These are phyloP conservation scores for Aurinia saxatilis DNA, from an alignment of 345 rosid genomes.

Conservation along the genomic window DNA sequence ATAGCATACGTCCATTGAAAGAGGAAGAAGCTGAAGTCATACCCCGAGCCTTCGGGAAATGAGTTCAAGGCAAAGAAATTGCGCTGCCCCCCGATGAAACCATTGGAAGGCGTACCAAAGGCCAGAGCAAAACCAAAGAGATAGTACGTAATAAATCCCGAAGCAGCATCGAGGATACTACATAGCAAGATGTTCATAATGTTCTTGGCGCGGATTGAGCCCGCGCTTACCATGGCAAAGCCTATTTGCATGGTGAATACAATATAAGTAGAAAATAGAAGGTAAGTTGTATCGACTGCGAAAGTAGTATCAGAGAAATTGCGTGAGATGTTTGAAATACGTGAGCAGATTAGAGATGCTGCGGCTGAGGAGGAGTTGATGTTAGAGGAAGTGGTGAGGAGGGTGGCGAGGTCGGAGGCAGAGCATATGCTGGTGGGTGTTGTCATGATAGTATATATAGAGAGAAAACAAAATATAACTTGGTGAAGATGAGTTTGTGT, in stretches of 20 bases:
- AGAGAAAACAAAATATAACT: too few species aligned
- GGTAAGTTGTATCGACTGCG: constrained; percentile 65
- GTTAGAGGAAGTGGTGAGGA: constrained; percentile 23
- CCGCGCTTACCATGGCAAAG: constrained; percentile 83
- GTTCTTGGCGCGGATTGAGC: constrained; percentile 75
- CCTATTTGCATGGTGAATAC: constrained; percentile 83
- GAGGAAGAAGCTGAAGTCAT: constrained; percentile 58
- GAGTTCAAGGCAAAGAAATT: constrained; percentile 41
- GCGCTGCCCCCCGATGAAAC: constrained; percentile 55
- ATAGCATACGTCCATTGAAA: constrained; percentile 84
- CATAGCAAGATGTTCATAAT: constrained; percentile 84
- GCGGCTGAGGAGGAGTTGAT: constrained; percentile 21
- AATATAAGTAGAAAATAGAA: constrained; percentile 76
- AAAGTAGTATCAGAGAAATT: constrained; percentile 37
- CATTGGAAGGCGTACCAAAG: constrained; percentile 66
- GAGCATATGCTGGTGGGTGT: constrained; percentile 28
- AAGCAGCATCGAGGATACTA: constrained; percentile 67
- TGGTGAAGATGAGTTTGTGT: too few species aligned
- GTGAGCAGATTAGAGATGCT: constrained; percentile 50
- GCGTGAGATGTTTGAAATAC: constrained; percentile 24
- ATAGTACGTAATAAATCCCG: constrained; percentile 66
- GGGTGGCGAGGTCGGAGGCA: constrained; percentile 31
- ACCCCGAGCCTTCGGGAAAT: constrained; percentile 18
- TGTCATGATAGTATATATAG: too few species aligned
- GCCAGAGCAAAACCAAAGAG: constrained; percentile 78